Evolutionary conservation across 2,329 filamentous ascomycete species (phyloP).

Genomic region (Epichloe scottii): DNA sequence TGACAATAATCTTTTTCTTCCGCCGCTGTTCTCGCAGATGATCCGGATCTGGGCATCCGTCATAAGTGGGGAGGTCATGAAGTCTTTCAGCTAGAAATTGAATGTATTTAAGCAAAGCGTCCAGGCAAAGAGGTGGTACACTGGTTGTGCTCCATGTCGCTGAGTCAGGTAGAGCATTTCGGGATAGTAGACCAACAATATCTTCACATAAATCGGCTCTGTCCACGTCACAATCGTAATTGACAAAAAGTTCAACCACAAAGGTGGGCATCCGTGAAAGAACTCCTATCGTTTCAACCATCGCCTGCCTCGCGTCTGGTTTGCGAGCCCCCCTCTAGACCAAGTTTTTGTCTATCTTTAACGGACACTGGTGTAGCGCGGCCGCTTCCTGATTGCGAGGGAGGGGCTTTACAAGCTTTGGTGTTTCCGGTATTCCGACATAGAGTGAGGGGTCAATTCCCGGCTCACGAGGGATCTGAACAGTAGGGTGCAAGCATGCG

Average conservation of each 20-base stretch:
- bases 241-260: slow-evolving; percentile 90
- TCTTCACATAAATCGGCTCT: slow-evolving; percentile 88
- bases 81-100: slow-evolving; percentile 85
- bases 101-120: slow-evolving; percentile 80
- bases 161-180: slow-evolving; percentile 92
- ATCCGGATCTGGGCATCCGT: slow-evolving; percentile 54
- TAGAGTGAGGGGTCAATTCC: slow-evolving; percentile 88
- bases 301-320: slow-evolving; percentile 90
- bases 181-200: slow-evolving; percentile 80
- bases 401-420: slow-evolving; percentile 71
- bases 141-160: slow-evolving; percentile 99
- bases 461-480: slow-evolving; percentile 82
- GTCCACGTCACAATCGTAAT: slow-evolving; percentile 94
- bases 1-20: slow-evolving; percentile 79
- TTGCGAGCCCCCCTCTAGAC: slow-evolving; percentile 85
- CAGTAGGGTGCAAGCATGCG: slow-evolving; percentile 82
- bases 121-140: slow-evolving; percentile 85
- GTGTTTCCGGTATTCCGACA: slow-evolving; percentile 81
- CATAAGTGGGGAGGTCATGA: slow-evolving; percentile 51
- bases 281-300: slow-evolving; percentile 93
- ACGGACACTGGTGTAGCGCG: slow-evolving; percentile 82
- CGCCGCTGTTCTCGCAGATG: slow-evolving; percentile 58
- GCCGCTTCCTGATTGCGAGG: slow-evolving; percentile 65
- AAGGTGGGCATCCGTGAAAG: slow-evolving; percentile 87
- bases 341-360: slow-evolving; percentile 83